phyloP scores from a whole-genome alignment of 306 rosid species.

The Glycine latifolia region DNA sequence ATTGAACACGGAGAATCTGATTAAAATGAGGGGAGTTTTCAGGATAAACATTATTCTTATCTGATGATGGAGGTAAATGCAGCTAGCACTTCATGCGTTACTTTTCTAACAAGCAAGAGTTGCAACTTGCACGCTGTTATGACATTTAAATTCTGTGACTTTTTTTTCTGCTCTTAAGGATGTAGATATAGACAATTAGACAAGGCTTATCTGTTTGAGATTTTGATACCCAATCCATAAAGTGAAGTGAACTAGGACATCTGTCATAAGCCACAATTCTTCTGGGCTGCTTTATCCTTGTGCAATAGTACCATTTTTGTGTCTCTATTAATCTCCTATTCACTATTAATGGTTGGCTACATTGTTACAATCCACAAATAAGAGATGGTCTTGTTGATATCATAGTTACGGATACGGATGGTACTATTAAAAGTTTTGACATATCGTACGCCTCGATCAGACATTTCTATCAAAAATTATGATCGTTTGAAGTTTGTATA shows the following conservation, averaged over 20 bases:
- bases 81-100: slow-evolving; percentile 21
- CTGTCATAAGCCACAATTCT: neutral
- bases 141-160: slow-evolving; percentile 30
- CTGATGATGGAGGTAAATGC: slow-evolving; percentile 40
- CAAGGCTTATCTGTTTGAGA: slow-evolving; percentile 23
- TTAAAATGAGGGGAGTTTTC: slow-evolving; percentile 21
- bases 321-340: neutral
- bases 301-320: neutral
- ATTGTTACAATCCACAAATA: neutral
- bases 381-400: neutral
- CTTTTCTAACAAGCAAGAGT: slow-evolving; percentile 40
- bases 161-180: slow-evolving; percentile 8
- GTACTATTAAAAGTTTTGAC: too few relatives aligned
- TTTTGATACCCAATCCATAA: slow-evolving; percentile 44
- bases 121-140: slow-evolving; percentile 37
- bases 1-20: slow-evolving; percentile 37
- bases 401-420: too few relatives aligned
- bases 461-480: too few relatives aligned
- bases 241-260: slow-evolving; percentile 10
- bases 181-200: neutral
- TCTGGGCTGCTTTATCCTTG: slow-evolving; percentile 9
- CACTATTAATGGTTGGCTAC: neutral
- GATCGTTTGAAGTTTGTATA: too few relatives aligned
- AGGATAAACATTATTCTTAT: slow-evolving; percentile 52
- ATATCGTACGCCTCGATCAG: too few relatives aligned